Evolutionary conservation across 768 basidiomycete genomes (phyloP), one percentile per base, ranked within the genome.

Genomic region (Lentinula guzmanii): DNA sequence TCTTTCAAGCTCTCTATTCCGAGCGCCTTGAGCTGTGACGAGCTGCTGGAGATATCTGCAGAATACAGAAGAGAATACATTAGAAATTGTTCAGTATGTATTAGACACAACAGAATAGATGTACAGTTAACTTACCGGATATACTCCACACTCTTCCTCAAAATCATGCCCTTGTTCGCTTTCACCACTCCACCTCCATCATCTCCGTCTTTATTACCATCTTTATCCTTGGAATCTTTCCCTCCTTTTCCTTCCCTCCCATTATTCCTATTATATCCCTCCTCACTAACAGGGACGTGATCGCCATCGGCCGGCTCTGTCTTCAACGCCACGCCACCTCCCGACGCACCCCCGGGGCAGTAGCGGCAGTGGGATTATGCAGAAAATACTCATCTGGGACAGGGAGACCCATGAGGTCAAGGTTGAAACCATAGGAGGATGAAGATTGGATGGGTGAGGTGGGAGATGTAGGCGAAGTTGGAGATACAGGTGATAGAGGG

Each of bases 151-250:
- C 86, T 87, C 81, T 91, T 96, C 66, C 91, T 72, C 50, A 96
- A 74, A 46, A 96, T 94, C 86, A 95, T 91, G 37, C 94, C 93
- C 79, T 96, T 96, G 76, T 96, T 95, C 31, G 93, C 93, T 70
- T 95, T 95, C 58, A 91, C 87, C 34, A 81, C 79, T 18, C 62
- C 65, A 10, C 46, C 68, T 45, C 62, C 65, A 9, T 64, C 66
- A n/a, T 65, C 64, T 28, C 65, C 66, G 59, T 68, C 67, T 13
- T 69, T 63, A 11, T 64, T 60, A 52, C 67, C 61, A 33, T 64
- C 67, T 43, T 56, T 61, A 5, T 62, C 61, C 31, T 48, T 28
- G 28, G 28, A 28, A 13, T 39, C 37, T 2, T 24, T 37, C 41
- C 9, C 58, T 60, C 67, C 66, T 63, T 66, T 57, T n/a, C 10